Percentiles rank a stretch among this genome's conserved stretches.
Evolutionary conservation across 2,329 filamentous ascomycete species (phyloP).

Genomic region (Fusarium luffae): DNA sequence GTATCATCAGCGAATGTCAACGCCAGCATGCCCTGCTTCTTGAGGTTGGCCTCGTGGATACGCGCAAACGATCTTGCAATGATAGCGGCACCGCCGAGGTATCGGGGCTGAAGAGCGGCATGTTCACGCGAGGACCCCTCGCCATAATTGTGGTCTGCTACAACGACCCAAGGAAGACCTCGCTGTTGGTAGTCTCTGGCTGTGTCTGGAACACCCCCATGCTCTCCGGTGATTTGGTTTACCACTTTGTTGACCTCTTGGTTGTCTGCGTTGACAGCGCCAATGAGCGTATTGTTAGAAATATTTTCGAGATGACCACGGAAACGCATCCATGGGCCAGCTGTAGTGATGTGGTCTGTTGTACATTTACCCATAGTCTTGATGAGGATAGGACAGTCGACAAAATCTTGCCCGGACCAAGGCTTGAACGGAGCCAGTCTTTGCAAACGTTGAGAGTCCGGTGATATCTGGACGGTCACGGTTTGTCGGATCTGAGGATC

Average conservation of each 20-base stretch:
- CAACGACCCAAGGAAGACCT: conserved; percentile 77
- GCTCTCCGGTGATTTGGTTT: neutral
- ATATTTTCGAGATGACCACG: conserved; percentile 51
- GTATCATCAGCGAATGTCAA: conserved; percentile 88
- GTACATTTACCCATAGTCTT: conserved; percentile 54
- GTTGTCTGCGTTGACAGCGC: conserved; percentile 75
- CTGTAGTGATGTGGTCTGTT: conserved; percentile 54
- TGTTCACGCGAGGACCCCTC: conserved; percentile 93
- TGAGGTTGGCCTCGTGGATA: conserved; percentile 95
- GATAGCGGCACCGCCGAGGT: conserved; percentile 85
- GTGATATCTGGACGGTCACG: conserved; percentile 37
- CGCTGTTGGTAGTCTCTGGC: conserved; percentile 8
- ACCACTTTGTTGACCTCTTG: conserved; percentile 77
- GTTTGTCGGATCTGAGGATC: conserved; percentile 37
- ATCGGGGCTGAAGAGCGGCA: conserved; percentile 88
- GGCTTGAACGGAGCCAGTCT: neutral
- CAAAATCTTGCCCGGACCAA: conserved; percentile 10
- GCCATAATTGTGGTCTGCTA: conserved; percentile 97
- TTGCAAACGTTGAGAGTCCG: conserved; percentile 12
- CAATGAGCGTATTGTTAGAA: conserved; percentile 75
- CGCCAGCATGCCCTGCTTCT: conserved; percentile 97
- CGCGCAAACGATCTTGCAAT: conserved; percentile 89
- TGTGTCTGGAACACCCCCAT: conserved; percentile 3
- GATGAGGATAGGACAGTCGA: conserved; percentile 44
- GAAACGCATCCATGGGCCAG: conserved; percentile 54